Evolutionary conservation across 1,139 yeast genomes (phyloP), one percentile per base, ranked within the genome.

Genomic region (Groenewaldozyma sp.): DNA sequence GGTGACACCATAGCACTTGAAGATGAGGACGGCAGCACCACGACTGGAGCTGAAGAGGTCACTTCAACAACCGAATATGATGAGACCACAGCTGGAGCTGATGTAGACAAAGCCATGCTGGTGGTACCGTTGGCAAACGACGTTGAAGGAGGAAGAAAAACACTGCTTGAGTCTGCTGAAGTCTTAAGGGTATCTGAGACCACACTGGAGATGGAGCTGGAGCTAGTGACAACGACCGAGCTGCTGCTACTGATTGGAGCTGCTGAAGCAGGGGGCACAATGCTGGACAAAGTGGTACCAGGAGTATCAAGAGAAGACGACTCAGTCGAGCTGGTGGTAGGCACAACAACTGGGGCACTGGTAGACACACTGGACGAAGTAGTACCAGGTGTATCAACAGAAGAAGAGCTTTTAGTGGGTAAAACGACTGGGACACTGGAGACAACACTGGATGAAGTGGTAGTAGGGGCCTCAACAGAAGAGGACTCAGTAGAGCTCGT

Each of bases 51-150:
- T 31, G 42, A 33, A 16, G 39, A 24, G 31, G 28, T 35, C 13
- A 41, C 34, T 24, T 27, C 28, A 31, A 39, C 39, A 16, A 41
- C 38, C 16, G 45, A 43, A 20, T 42, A 36, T 3, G 37, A 29
- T 6, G 36, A 39, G 28, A 38, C 39, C 28, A 39, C 35, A 11
- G 28, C 26, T 29, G 20, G 36, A 26, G 40, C 24, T n/a, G n/a
- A n/a, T n/a, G n/a, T n/a, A n/a, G n/a, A n/a, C n/a, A n/a, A n/a
- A n/a, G n/a, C n/a, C n/a, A n/a, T n/a, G n/a, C n/a, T n/a, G n/a
- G n/a, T n/a, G n/a, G n/a, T n/a, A n/a, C n/a, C n/a, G n/a, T n/a
- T n/a, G n/a, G n/a, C n/a, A n/a, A n/a, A n/a, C n/a, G n/a, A n/a
- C n/a, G n/a, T n/a, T n/a, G n/a, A n/a, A n/a, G n/a, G n/a, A n/a